Evolutionary conservation across 2,329 filamentous ascomycete species (phyloP).

Genomic region (Aureobasidium leucospermi): DNA sequence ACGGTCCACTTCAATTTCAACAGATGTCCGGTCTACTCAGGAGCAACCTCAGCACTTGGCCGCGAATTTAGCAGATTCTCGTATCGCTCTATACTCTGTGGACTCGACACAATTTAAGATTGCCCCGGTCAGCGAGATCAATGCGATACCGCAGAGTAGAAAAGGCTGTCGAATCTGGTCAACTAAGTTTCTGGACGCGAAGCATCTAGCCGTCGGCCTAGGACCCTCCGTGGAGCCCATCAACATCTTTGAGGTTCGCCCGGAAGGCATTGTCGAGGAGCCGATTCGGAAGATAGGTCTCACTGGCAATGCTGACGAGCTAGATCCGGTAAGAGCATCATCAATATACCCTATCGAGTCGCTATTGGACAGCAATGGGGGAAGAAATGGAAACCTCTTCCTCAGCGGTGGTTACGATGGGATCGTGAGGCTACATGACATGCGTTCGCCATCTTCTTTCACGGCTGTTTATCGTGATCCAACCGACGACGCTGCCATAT

Average conservation of each 20-base stretch:
- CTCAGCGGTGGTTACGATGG: conserved; percentile 55
- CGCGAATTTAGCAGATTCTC: conserved; percentile 41
- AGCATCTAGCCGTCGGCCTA: conserved; percentile 45
- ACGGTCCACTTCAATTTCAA: conserved; percentile 41
- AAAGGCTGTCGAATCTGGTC: conserved; percentile 37
- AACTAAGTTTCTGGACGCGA: conserved; percentile 45
- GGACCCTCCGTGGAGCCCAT: conserved; percentile 37
- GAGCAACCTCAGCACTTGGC: conserved; percentile 39
- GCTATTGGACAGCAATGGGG: conserved; percentile 14
- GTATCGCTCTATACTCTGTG: conserved; percentile 28
- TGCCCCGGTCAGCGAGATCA: conserved; percentile 31
- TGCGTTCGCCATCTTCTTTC: conserved; percentile 46
- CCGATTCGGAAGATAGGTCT: conserved; percentile 35
- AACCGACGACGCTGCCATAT: conserved; percentile 52
- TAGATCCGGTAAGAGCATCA: conserved; percentile 24
- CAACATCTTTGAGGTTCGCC: conserved; percentile 44
- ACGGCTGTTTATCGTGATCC: conserved; percentile 39
- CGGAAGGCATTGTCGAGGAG: conserved; percentile 34
- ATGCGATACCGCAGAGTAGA: conserved; percentile 21
- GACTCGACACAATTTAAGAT: conserved; percentile 21
- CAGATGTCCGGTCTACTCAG: conserved; percentile 19
- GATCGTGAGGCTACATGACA: conserved; percentile 51
- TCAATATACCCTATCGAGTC: conserved; percentile 39
- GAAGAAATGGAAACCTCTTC: conserved; percentile 44
- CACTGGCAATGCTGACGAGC: conserved; percentile 16